These are phyloP conservation scores for Fusarium fracticaudum DNA, from an alignment of 2,329 filamentous ascomycete species.

Conservation along the genomic window DNA sequence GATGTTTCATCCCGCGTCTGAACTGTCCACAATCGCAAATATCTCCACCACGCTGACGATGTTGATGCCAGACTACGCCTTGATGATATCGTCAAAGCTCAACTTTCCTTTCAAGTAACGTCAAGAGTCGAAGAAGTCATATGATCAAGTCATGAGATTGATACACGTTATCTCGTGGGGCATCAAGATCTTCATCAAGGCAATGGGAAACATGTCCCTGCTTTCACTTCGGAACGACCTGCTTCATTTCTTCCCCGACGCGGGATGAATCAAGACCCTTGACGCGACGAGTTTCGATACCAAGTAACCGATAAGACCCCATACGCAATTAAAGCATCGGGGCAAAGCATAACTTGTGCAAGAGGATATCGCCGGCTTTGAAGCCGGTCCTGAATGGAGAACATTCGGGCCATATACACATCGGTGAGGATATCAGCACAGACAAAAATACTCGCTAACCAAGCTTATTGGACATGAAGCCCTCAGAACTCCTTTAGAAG, in stretches of 20 bases:
- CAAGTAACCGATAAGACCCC: background rate
- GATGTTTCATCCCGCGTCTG: background rate
- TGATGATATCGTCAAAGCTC: background rate
- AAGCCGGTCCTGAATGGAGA: background rate
- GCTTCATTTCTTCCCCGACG: background rate
- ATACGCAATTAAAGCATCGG: conserved; percentile 15
- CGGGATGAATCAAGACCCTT: background rate
- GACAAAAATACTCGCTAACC: background rate
- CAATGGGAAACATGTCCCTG: background rate
- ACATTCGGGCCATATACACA: conserved; percentile 1
- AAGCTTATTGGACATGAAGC: conserved; percentile 30
- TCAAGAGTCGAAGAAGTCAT: background rate
- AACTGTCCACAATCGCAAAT: background rate
- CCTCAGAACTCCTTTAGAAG: conserved; percentile 17
- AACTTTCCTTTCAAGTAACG: background rate
- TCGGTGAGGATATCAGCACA: conserved; percentile 7
- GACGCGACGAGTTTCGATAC: background rate
- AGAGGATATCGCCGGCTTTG: conserved; percentile 30
- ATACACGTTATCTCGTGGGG: background rate
- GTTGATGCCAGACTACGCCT: background rate
- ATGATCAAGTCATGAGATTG: background rate
- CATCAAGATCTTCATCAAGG: background rate
- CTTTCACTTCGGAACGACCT: background rate
- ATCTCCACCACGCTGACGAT: background rate
- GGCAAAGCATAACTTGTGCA: background rate